Evolutionary conservation across 2,329 filamentous ascomycete genomes (phyloP), one percentile per base, ranked within the genome.

Genomic region (Dactylellina sp.): DNA sequence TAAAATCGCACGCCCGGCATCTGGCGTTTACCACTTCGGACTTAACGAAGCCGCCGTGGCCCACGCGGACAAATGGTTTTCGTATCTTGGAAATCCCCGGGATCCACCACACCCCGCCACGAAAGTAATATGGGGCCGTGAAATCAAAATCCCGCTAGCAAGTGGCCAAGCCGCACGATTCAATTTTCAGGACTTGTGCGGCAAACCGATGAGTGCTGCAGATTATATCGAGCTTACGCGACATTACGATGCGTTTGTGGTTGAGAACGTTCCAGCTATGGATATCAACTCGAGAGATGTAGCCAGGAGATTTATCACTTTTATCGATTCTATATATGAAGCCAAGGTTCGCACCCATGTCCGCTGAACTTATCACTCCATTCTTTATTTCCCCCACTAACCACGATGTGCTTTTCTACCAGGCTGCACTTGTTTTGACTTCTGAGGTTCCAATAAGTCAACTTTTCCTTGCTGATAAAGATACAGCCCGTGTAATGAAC

Each of bases 271-370:
- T 0, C 95, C 95, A 0, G 91, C 90, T 4, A 98, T 99, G 95
- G 95, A 90, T 42, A 87, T 92, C 76, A 88, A 88, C 62, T 88
- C 93, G 79, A 88, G 95, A 18, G 95, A 99, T 82, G 85, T 97
- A 40, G 95, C 95, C 0, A 85, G 95, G 11, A 86, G 95, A 3
- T 97, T 99, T 81, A 99, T 99, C 80, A 99, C 94, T 0, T 97
- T 99, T 78, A 92, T 99, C 76, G 95, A 99, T 80, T 94, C 95
- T 4, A 90, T 97, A 2, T 99, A 99, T 80, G 95, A 99, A 81
- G 84, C 83, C 76, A 81, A 85, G 77, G 86, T 87, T 80, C 71
- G 83, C 20, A n/a, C 16, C 7, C 16, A 3, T 16, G 3, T 12
- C 7, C 22, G 7, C 40, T 11, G 2, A 18, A 9, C 25, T 39